These are phyloP conservation scores for Rhodamnia argentea DNA, from an alignment of 345 rosid species.

Conservation along the genomic window DNA sequence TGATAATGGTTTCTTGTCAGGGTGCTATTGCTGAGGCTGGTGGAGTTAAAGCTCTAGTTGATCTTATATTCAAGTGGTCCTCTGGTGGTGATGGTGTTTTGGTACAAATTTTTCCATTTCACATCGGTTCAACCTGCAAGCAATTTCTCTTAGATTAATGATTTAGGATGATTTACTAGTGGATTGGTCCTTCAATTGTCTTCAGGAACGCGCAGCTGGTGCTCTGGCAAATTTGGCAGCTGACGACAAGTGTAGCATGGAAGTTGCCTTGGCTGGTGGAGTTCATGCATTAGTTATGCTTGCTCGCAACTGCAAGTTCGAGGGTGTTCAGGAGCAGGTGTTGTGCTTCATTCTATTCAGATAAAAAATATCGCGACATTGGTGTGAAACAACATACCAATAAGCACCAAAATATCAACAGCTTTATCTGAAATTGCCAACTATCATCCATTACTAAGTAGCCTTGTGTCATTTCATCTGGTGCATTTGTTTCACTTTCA, in stretches of 20 bases:
- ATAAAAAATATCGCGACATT: background rate
- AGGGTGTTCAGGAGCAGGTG: constrained; percentile 87
- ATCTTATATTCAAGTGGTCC: constrained; percentile 75
- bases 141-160: background rate
- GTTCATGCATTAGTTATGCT: constrained; percentile 73
- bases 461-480: background rate
- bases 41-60: constrained; percentile 68
- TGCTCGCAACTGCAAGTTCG: constrained; percentile 72
- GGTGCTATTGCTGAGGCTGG: constrained; percentile 75
- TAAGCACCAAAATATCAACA: background rate
- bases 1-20: constrained; percentile 17
- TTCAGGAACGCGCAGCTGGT: constrained; percentile 85
- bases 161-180: background rate
- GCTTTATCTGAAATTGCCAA: background rate
- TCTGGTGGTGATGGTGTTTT: constrained; percentile 71
- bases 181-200: background rate
- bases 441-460: background rate
- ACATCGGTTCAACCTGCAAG: background rate
- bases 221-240: constrained; percentile 88
- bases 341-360: background rate
- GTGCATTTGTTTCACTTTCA: background rate
- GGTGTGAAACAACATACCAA: background rate
- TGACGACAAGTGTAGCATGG: constrained; percentile 77
- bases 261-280: constrained; percentile 68
- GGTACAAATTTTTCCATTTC: constrained; percentile 19